phyloP scores from a whole-genome alignment of 148 eudicot genomes.

The Cornus controversa region DNA sequence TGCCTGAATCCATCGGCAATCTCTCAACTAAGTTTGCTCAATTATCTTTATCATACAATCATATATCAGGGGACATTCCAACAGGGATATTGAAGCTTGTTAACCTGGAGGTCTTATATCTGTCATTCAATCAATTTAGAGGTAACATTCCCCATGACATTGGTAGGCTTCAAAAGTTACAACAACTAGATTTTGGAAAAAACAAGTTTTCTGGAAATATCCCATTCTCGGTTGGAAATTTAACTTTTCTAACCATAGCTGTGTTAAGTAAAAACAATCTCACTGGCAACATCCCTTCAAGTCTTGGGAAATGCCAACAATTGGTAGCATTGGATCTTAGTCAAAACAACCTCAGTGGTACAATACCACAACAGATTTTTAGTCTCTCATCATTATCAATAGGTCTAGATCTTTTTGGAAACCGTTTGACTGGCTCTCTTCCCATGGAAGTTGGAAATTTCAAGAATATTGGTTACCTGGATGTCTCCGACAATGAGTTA shows the following conservation, averaged over 20 bases:
- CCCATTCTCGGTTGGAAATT: constrained; percentile 33
- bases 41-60: neutral
- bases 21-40: constrained; percentile 5
- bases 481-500: constrained; percentile 21
- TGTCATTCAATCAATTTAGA: constrained; percentile 4
- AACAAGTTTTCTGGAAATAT: constrained; percentile 31
- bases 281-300: constrained; percentile 34
- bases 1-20: constrained; percentile 24
- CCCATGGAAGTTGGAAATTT: constrained; percentile 27
- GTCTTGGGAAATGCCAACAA: constrained; percentile 24
- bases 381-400: constrained; percentile 3
- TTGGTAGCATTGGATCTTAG: constrained; percentile 11
- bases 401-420: constrained; percentile 9
- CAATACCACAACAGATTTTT: constrained; percentile 23
- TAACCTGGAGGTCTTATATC: neutral
- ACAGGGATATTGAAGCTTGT: constrained; percentile 14
- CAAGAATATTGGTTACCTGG: constrained; percentile 14
- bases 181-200: neutral
- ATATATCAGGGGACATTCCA: constrained; percentile 28
- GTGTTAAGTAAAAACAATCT: constrained; percentile 13
- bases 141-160: constrained; percentile 22
- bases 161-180: constrained; percentile 5
- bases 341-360: constrained; percentile 25
- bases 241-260: constrained; percentile 17
- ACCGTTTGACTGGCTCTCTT: constrained; percentile 25